Evolutionary conservation across 2,329 filamentous ascomycete genomes (phyloP).

Genomic region (Penicillium psychrosexuale): DNA sequence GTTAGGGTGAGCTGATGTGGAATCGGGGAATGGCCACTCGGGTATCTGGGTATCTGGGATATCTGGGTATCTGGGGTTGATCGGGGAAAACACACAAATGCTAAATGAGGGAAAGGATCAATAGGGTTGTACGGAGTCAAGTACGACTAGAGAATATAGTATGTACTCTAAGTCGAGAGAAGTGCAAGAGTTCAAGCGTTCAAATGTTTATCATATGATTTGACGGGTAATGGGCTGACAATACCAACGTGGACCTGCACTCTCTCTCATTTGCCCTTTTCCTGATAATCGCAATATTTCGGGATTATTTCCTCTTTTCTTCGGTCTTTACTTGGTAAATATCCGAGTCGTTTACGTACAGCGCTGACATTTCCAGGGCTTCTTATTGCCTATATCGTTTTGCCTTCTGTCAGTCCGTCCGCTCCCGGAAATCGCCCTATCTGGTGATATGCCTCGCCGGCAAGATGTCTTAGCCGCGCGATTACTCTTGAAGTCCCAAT

Average conservation of each 20-base stretch:
- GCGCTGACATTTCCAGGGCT: neutral
- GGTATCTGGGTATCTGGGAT: constrained; percentile 1
- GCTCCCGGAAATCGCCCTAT: neutral
- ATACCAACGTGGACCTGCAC: neutral
- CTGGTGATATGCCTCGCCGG: neutral
- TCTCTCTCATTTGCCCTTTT: neutral
- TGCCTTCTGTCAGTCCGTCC: neutral
- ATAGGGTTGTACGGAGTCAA: neutral
- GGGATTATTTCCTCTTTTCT: neutral
- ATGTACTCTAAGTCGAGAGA: neutral
- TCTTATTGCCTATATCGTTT: neutral
- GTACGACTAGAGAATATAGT: neutral
- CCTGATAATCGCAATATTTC: neutral
- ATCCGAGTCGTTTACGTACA: neutral
- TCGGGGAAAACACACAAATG: neutral
- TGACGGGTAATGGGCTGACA: neutral
- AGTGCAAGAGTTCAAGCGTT: neutral
- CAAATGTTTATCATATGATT: neutral
- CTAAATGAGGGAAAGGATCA: neutral
- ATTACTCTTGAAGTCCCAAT: neutral
- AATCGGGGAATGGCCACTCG: neutral
- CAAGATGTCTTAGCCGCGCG: neutral
- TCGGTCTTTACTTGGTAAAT: neutral
- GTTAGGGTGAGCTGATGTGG: constrained; percentile 2
- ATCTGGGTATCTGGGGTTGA: neutral